These are phyloP conservation scores for Schizosaccharomyces osmophilus DNA, from an alignment of 805 yeast species.

Conservation along the genomic window DNA sequence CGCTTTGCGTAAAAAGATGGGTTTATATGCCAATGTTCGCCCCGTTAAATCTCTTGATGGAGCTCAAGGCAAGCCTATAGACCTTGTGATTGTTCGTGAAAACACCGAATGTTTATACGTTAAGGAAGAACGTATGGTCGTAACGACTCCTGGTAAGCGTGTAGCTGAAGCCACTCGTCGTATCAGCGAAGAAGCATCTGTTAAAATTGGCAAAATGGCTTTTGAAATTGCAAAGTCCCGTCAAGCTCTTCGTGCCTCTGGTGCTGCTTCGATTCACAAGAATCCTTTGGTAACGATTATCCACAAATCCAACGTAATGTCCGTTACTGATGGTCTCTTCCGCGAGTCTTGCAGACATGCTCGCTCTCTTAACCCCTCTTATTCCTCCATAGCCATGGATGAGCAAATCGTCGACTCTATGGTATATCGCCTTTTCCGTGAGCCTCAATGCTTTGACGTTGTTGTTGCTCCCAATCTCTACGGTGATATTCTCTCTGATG, in stretches of 20 bases:
- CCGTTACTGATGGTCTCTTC: conserved; percentile 84
- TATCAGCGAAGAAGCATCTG: conserved; percentile 69
- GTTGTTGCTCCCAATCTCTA: conserved; percentile 96
- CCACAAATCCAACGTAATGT: conserved; percentile 86
- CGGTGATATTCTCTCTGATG: conserved; percentile 91
- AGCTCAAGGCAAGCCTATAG: conserved; percentile 70
- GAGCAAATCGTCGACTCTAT: conserved; percentile 97
- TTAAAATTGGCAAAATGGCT: conserved; percentile 72
- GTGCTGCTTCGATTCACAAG: conserved; percentile 18
- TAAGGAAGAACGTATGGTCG: conserved; percentile 61
- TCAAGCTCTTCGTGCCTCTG: conserved; percentile 43
- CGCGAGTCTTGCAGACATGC: conserved; percentile 53
- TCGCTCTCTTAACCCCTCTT: conserved; percentile 31
- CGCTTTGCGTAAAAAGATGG: conserved; percentile 87
- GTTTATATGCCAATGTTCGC: conserved; percentile 86
- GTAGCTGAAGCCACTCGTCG: conserved; percentile 96
- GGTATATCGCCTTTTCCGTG: conserved; percentile 97
- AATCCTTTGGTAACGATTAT: conserved; percentile 69
- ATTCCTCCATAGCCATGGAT: conserved; percentile 36
- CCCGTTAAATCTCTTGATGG: conserved; percentile 76
- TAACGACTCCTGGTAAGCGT: conserved; percentile 36
- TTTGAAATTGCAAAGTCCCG: conserved; percentile 81
- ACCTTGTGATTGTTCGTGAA: conserved; percentile 93
- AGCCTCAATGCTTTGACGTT: conserved; percentile 90
- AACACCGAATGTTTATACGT: conserved; percentile 94